Conservation (phyloP, 2,329 filamentous ascomycete species). For the Cercospora nicotianae region DNA sequence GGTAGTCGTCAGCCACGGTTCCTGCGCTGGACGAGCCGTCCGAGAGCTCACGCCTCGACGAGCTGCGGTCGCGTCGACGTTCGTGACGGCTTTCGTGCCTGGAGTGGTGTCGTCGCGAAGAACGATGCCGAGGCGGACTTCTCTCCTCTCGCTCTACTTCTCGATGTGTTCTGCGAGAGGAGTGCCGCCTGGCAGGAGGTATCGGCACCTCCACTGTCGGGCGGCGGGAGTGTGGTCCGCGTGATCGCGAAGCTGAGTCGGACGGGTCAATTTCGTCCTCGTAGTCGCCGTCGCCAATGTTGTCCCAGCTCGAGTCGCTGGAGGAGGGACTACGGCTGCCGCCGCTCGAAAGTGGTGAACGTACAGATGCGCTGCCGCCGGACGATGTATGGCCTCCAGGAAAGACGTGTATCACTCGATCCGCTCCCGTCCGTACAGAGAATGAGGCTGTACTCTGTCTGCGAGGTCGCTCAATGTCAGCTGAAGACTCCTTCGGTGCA, state of each 20-base stretch:
- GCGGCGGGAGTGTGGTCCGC: constrained; percentile 35
- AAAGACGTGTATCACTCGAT: constrained; percentile 32
- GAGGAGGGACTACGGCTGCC: constrained; percentile 30
- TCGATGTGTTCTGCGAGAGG: constrained; percentile 39
- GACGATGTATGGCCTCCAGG: constrained; percentile 31
- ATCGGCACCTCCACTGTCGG: constrained; percentile 39
- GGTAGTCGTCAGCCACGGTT: constrained; percentile 51
- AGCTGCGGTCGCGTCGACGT: constrained; percentile 31
- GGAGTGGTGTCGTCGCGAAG: constrained; percentile 29
- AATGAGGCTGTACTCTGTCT: constrained; percentile 27
- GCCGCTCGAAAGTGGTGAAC: constrained; percentile 35
- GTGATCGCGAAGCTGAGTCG: constrained; percentile 52
- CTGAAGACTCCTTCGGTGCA: constrained; percentile 19
- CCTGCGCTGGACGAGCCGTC: constrained; percentile 41
- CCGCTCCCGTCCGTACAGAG: constrained; percentile 27
- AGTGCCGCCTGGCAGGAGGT: constrained; percentile 40
- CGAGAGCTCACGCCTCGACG: constrained; percentile 32
- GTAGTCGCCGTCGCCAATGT: constrained; percentile 34
- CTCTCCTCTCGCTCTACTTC: constrained; percentile 26
- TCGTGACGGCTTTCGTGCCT: constrained; percentile 28
- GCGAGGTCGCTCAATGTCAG: constrained; percentile 26
- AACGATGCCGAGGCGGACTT: constrained; percentile 28
- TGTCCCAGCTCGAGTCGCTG: constrained; percentile 35
- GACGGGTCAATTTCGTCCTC: constrained; percentile 50
- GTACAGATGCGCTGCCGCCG: constrained; percentile 35